phyloP scores from a whole-genome alignment of 441 rosid genomes.

The Eutrema salsugineum region DNA sequence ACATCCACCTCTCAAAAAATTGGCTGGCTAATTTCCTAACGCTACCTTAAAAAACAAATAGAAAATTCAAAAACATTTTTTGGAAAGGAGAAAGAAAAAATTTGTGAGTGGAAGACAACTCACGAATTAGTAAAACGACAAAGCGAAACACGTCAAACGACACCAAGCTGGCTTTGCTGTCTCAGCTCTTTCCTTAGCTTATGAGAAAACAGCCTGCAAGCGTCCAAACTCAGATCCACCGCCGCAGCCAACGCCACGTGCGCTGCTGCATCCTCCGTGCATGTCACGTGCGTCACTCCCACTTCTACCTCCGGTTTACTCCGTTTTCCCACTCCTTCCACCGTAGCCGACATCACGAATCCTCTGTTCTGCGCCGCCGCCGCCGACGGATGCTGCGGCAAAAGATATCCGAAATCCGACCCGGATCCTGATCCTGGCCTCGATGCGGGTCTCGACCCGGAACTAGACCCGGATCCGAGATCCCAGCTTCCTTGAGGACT shows the following conservation, averaged over 20 bases:
- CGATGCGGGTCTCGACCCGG: constrained; percentile 54
- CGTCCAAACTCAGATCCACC: constrained; percentile 88
- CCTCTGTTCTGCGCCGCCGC: constrained; percentile 43
- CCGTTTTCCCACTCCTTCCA: constrained; percentile 50
- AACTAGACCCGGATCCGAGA: constrained; percentile 50
- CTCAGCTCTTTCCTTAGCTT: constrained; percentile 85
- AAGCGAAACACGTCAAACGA: constrained; percentile 43
- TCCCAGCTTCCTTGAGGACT: constrained; percentile 87
- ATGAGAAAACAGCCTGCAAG: constrained; percentile 69
- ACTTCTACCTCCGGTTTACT: constrained; percentile 83
- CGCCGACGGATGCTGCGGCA: constrained; percentile 35
- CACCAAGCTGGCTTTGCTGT: constrained; percentile 53
- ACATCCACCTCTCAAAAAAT: constrained; percentile 47
- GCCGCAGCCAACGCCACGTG: constrained; percentile 90
- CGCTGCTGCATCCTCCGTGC: constrained; percentile 96
- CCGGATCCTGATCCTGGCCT: constrained; percentile 71
- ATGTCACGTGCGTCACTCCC: constrained; percentile 83
- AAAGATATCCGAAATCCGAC: constrained; percentile 53
- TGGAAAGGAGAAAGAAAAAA: background rate
- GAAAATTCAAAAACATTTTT: background rate
- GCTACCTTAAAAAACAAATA: background rate
- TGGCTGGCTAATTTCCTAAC: constrained; percentile 30
- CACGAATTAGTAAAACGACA: constrained; percentile 41
- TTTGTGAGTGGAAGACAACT: constrained; percentile 32
- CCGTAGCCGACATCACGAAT: constrained; percentile 85